Evolutionary conservation across 1,284 basidiomycete genomes (phyloP).

Genomic region (Leucoagaricus sp.): DNA sequence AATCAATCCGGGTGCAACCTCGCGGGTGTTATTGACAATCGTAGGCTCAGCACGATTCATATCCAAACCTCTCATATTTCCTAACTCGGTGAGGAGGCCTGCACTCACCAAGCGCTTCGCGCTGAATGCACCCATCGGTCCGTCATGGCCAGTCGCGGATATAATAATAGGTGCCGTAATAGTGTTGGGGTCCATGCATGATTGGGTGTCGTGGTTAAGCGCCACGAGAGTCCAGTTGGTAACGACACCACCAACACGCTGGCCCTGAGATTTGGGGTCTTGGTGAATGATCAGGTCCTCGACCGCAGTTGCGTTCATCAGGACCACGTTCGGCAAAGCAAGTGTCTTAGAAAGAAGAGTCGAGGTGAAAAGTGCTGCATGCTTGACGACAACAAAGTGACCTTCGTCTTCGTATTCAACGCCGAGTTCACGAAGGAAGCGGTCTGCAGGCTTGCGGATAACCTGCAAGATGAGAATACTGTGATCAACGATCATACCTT

Average conservation of each 20-base stretch:
- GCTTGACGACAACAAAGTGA: constrained; percentile 77
- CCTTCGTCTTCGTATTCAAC: constrained; percentile 86
- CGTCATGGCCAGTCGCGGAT: constrained; percentile 75
- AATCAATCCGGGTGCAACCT: constrained; percentile 80
- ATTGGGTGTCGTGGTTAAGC: constrained; percentile 80
- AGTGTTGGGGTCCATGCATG: constrained; percentile 87
- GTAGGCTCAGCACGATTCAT: constrained; percentile 80
- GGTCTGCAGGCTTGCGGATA: constrained; percentile 80
- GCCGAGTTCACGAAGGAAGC: constrained; percentile 72
- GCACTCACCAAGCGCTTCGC: constrained; percentile 82
- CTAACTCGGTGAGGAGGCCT: constrained; percentile 75
- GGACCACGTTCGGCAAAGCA: constrained; percentile 71
- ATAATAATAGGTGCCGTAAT: constrained; percentile 80
- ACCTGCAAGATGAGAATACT: constrained; percentile 43
- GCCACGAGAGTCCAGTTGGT: constrained; percentile 87
- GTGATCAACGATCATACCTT: not conserved
- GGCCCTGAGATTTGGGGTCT: constrained; percentile 42
- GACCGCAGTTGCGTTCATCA: constrained; percentile 78
- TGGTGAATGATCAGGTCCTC: constrained; percentile 75
- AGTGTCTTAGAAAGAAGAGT: constrained; percentile 78
- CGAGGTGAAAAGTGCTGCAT: constrained; percentile 82
- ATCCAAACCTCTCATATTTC: constrained; percentile 81
- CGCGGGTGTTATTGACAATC: constrained; percentile 77
- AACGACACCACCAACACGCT: constrained; percentile 79
- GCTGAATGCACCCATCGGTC: constrained; percentile 85